phyloP scores from a whole-genome alignment of 2,329 filamentous ascomycete genomes.

The Stagonosporopsis chrysanthemi region DNA sequence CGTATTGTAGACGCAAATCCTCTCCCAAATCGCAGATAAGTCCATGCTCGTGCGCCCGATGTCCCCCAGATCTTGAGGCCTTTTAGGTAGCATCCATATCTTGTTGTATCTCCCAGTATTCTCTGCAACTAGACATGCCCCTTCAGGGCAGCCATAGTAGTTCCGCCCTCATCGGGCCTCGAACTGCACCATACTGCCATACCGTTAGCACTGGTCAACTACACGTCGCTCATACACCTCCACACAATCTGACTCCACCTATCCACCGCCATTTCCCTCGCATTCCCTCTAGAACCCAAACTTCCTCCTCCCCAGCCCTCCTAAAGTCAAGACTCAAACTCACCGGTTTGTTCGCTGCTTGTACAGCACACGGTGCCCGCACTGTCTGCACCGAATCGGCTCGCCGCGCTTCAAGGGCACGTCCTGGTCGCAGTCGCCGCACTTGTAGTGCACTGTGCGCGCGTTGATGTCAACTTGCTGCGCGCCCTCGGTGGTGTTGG shows the following conservation, averaged over 20 bases:
- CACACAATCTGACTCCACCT: no score
- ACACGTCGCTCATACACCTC: neutral
- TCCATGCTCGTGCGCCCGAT: slow-evolving; percentile 10
- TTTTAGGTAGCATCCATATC: neutral
- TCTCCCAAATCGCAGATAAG: slow-evolving; percentile 12
- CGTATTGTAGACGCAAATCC: neutral
- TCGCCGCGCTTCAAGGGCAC: slow-evolving; percentile 79
- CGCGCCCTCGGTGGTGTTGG: slow-evolving; percentile 28
- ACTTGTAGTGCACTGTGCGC: slow-evolving; percentile 62
- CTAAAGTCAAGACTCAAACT: slow-evolving; percentile 46
- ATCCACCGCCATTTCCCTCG: neutral
- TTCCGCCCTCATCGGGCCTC: slow-evolving; percentile 74
- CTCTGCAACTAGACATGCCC: neutral
- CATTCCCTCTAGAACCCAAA: neutral
- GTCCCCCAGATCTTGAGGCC: neutral
- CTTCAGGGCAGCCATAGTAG: neutral
- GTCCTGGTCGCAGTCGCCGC: slow-evolving; percentile 83
- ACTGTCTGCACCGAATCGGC: slow-evolving; percentile 87
- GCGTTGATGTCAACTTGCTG: slow-evolving; percentile 50
- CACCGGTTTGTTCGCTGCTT: slow-evolving; percentile 98
- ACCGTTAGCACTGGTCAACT: slow-evolving; percentile 23
- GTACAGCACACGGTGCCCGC: slow-evolving; percentile 93
- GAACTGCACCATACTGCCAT: slow-evolving; percentile 88
- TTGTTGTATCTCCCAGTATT: neutral
- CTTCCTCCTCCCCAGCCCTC: neutral